Evolutionary conservation across 1,284 basidiomycete species (phyloP).

Genomic region (Trichosporon asahii): DNA sequence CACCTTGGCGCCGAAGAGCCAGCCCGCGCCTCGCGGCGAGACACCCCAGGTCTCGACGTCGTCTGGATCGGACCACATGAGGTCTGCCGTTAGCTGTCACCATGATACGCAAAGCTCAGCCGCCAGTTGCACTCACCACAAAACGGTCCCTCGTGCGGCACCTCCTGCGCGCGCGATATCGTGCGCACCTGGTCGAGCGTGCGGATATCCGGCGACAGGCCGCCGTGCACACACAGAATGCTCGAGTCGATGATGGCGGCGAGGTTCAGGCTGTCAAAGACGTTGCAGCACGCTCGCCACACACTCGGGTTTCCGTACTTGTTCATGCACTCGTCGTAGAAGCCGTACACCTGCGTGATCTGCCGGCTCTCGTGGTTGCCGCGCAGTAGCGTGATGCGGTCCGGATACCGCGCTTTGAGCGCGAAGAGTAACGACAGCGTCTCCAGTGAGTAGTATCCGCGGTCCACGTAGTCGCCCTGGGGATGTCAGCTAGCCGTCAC

Average conservation of each 20-base stretch:
- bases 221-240: conserved; percentile 88
- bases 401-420: conserved; percentile 92
- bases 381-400: conserved; percentile 81
- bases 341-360: conserved; percentile 97
- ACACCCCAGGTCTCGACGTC: conserved; percentile 95
- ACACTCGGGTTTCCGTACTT: conserved; percentile 92
- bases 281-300: conserved; percentile 93
- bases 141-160: conserved; percentile 96
- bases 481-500: conserved; percentile 5
- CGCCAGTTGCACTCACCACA: conserved; percentile 68
- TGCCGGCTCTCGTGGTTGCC: conserved; percentile 96
- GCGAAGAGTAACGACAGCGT: conserved; percentile 86
- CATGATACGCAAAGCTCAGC: not conserved
- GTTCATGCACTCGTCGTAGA: conserved; percentile 96
- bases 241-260: conserved; percentile 95
- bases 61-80: conserved; percentile 98
- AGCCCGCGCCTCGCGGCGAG: conserved; percentile 88
- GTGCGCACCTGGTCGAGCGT: conserved; percentile 90
- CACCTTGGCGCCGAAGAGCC: conserved; percentile 87
- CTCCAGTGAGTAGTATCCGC: conserved; percentile 95
- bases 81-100: conserved; percentile 57
- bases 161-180: conserved; percentile 86
- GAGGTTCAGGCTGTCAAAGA: conserved; percentile 90
- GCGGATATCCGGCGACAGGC: conserved; percentile 84
- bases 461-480: conserved; percentile 95